Base-by-base conservation (phyloP, 192 early-diverging fungal species). In the Backusella circina region DNA sequence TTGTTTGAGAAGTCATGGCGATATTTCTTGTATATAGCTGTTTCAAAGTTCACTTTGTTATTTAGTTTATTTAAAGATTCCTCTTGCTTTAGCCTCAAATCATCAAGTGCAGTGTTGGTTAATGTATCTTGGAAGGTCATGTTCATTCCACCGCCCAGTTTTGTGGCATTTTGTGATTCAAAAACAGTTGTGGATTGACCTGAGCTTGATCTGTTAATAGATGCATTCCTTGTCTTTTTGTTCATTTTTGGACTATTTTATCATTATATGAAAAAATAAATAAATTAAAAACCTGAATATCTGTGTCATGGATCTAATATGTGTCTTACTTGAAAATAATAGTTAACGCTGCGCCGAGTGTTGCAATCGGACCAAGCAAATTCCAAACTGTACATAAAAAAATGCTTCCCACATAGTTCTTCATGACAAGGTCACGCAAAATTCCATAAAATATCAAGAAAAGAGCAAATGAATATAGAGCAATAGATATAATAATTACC, bases 381-480 rank as follows among this genome's bases (percentile, higher is more conserved):
- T 51, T 71, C 78, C 78, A 79, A 5, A 79, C 68, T 1, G n/a
- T 70, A 26, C 67, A 50, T 15, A 79, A 35, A 23, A 75, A 10
- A 35, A 71, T 28, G 15, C 21, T 74, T 23, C 70, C 78, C 0
- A 51, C 33, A 12, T 38, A 23, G 18, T 64, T 79, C 16, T 35
- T 67, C 12, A 75, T 79, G 32, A 75, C 75, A 12, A 41, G 21
- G 32, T 71, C 28, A 13, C 78, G 78, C 28, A 79, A 44, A 35
- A 75, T 67, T 75, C 78, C 78, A 79, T 72, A 79, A 0, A 79
- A 70, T n/a, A 79, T 35, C 31, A 79, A 75, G 16, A 79, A 75
- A 18, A 68, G 1, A 3, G 78, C 78, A 67, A 79, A 79, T 13
- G 51, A 32, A 30, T 37, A 35, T 5, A 79, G 54, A n/a, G 73